A percentile compares a stretch with the other conserved stretches of the same genome.
Conservation (phyloP, 1,284 basidiomycete species). For the Cystobasidium slooffiae region DNA sequence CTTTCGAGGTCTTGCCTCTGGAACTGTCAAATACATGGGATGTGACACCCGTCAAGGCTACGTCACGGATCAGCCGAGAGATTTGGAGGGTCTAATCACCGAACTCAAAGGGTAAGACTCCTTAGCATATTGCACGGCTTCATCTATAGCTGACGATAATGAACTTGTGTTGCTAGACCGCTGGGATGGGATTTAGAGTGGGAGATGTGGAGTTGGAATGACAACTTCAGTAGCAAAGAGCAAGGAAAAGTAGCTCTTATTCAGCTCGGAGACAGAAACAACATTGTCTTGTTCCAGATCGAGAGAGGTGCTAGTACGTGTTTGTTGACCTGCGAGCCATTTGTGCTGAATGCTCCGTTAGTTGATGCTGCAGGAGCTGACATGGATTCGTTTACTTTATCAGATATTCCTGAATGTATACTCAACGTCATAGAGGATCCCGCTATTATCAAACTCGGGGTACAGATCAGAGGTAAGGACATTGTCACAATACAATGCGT, state of each 20-base stretch:
- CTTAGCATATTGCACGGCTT: background rate
- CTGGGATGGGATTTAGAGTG: slow-evolving; percentile 41
- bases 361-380: too few relatives aligned
- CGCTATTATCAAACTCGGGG: slow-evolving; percentile 26
- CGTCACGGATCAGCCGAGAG: slow-evolving; percentile 1
- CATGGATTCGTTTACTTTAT: background rate
- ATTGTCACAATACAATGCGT: background rate
- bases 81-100: slow-evolving; percentile 18
- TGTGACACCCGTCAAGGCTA: slow-evolving; percentile 10
- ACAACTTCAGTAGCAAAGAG: slow-evolving; percentile 5
- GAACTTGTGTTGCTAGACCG: background rate
- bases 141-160: background rate
- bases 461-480: slow-evolving; percentile 16
- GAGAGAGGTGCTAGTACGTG: slow-evolving; percentile 7
- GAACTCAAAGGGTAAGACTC: slow-evolving; percentile 25
- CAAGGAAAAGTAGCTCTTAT: slow-evolving; percentile 27
- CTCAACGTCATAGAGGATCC: slow-evolving; percentile 10
- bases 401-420: slow-evolving; percentile 18
- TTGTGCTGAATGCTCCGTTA: too few relatives aligned
- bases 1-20: slow-evolving; percentile 13
- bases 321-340: background rate
- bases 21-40: slow-evolving; percentile 10
- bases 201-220: slow-evolving; percentile 18
- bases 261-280: slow-evolving; percentile 26
- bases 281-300: slow-evolving; percentile 29